These are phyloP conservation scores for Marsdenia floribunda DNA, from an alignment of 257 asterid species.

Conservation along the genomic window DNA sequence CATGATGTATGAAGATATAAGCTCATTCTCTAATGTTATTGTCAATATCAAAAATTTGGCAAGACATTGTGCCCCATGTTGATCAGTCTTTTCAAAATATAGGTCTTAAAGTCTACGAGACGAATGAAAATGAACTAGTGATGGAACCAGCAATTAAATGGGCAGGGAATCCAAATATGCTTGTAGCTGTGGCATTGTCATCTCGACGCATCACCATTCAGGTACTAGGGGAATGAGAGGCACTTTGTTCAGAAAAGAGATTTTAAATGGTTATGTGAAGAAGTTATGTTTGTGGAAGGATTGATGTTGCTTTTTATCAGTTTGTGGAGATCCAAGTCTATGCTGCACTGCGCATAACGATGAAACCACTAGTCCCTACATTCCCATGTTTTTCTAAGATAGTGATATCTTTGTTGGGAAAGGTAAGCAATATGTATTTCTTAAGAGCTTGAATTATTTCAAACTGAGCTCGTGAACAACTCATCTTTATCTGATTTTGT, in stretches of 20 bases:
- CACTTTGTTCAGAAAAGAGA: constrained; percentile 1
- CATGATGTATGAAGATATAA: background rate
- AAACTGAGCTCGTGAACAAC: background rate
- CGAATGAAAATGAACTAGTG: constrained; percentile 80
- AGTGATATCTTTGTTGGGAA: constrained; percentile 62
- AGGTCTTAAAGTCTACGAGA: constrained; percentile 78
- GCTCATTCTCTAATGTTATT: background rate
- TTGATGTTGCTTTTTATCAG: constrained; percentile 35
- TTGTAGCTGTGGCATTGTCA: constrained; percentile 41
- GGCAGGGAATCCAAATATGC: constrained; percentile 84
- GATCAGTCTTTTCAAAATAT: constrained; percentile 14
- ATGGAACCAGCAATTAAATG: constrained; percentile 76
- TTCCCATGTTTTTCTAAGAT: constrained; percentile 73
- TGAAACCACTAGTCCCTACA: constrained; percentile 69
- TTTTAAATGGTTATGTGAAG: background rate
- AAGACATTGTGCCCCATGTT: background rate
- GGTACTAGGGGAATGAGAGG: constrained; percentile 38
- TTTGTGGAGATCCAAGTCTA: constrained; percentile 71
- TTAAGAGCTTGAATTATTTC: background rate
- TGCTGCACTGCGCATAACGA: constrained; percentile 59
- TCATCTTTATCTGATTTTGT: constrained; percentile 1
- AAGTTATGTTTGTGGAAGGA: constrained; percentile 8
- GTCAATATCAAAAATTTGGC: background rate
- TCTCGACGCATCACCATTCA: constrained; percentile 47
- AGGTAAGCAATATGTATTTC: constrained; percentile 34